phyloP scores from a whole-genome alignment of 176 grass and related monocot genomes.

The Oryza meyeriana region DNA sequence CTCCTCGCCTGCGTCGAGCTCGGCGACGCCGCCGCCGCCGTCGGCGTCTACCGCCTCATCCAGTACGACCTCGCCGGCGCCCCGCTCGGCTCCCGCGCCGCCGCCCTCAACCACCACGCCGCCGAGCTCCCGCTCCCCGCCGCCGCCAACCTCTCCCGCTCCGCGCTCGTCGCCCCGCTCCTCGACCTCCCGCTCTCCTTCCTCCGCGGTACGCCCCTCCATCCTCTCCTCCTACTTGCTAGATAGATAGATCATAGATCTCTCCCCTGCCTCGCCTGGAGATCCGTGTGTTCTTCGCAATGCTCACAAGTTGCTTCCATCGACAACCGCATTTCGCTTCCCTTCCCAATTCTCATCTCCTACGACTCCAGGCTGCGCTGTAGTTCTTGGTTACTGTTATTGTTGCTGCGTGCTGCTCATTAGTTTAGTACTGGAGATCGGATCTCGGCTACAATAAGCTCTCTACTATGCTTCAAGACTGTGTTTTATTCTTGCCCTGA shows the following conservation, averaged over 20 bases:
- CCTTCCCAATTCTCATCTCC: not conserved
- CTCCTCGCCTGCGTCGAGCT: conserved; percentile 84
- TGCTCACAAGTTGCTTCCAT: not conserved
- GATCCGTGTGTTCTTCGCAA: conserved; percentile 9
- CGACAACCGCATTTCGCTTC: not conserved
- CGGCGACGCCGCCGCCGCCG: conserved; percentile 73
- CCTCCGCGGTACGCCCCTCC: conserved; percentile 50
- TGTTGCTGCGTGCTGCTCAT: not conserved
- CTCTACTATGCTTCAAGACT: not conserved
- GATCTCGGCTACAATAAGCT: not conserved
- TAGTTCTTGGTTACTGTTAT: no score
- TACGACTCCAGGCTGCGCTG: not conserved
- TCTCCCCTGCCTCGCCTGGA: not conserved
- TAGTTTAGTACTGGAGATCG: not conserved
- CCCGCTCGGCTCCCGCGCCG: conserved; percentile 65
- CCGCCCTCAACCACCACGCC: conserved; percentile 63
- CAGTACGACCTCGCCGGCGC: conserved; percentile 87
- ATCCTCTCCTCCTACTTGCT: no score
- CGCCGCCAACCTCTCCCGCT: conserved; percentile 76
- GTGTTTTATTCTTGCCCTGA: not conserved
- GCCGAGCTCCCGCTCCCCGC: conserved; percentile 50
- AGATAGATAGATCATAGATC: not conserved
- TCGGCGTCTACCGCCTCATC: conserved; percentile 84
- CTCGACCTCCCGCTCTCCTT: conserved; percentile 81
- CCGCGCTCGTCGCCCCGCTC: conserved; percentile 71